Base-by-base conservation (phyloP, 257 asterid genomes). In the Verbena officinalis region DNA sequence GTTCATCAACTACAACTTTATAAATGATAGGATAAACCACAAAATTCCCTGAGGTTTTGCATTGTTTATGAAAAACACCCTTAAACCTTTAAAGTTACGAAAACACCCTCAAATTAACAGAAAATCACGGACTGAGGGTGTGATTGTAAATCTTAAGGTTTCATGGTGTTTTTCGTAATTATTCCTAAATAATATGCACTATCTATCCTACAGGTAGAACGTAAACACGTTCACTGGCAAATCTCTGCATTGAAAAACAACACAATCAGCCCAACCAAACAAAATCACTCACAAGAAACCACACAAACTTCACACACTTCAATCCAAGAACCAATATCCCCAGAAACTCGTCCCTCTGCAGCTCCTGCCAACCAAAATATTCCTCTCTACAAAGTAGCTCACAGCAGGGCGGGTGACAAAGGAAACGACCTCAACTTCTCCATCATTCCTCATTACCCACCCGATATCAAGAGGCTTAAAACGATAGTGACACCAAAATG, bases 361-460 rank as follows among this genome's bases (percentile, higher is more conserved):
- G 91, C 95, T 55, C 89, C 89, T 7, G 77, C 87, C 42, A 83
- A 83, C 68, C 75, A 67, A 79, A 77, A 65, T 77, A 76, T 86
- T 69, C 76, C 87, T 27, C 84, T 94, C 52, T 90, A 86, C 45
- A 79, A 83, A 1, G 77, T 83, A 10, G 96, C 96, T 40, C 97
- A 90, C 55, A 80, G 96, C 89, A 67, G 97, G 76, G 87, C 91
- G 0, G 99, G 99, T 42, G 99, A 88, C 73, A 94, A 94, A 75
- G 99, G 95, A 72, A 84, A 90, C 31, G 96, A 90, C 68, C 30
- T 88, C 34, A 90, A 88, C 86, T 84, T 90, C 66, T 94, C 99
- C 56, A 45, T 94, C 43, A 88, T 94, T 59, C 99, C 99, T 8
- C 88, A 94, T 69, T 83, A 83, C 65, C 86, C 83, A 20, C 89